Evolutionary conservation across 805 yeast genomes (phyloP).

Genomic region (Grigorovia yakushimaensis): DNA sequence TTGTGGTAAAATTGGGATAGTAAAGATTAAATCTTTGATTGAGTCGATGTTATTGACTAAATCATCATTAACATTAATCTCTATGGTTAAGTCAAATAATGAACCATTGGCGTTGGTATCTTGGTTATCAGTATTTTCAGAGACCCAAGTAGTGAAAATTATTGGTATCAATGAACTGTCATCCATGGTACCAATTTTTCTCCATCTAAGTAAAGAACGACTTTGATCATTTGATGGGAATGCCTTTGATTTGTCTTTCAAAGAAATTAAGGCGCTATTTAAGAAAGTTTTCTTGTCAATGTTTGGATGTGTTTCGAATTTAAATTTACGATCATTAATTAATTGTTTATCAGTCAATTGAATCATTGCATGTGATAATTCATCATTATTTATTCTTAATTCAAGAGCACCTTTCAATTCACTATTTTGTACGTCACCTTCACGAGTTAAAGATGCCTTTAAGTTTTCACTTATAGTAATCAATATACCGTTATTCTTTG

Average conservation of each 20-base stretch:
- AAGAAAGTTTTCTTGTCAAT: conserved; percentile 72
- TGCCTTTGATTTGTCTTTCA: conserved; percentile 67
- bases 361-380: conserved; percentile 57
- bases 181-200: conserved; percentile 55
- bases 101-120: conserved; percentile 52
- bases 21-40: conserved; percentile 41
- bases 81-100: conserved; percentile 68
- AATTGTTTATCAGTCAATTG: conserved; percentile 40
- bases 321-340: conserved; percentile 38
- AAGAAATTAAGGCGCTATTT: conserved; percentile 46
- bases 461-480: conserved; percentile 69
- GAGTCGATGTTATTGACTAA: conserved; percentile 22
- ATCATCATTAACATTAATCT: conserved; percentile 61
- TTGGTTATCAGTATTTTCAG: conserved; percentile 15
- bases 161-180: conserved; percentile 52
- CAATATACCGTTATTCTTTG: conserved; percentile 65
- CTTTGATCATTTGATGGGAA: conserved; percentile 90
- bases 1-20: conserved; percentile 57
- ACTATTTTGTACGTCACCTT: conserved; percentile 59
- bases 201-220: conserved; percentile 90
- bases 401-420: conserved; percentile 89
- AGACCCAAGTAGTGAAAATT: conserved; percentile 76
- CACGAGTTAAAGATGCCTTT: conserved; percentile 70
- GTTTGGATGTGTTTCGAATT: conserved; percentile 92
- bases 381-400: conserved; percentile 73